These are phyloP conservation scores for Neurospora crassa DNA, from an alignment of 2,329 filamentous ascomycete genomes.

Conservation along the genomic window DNA sequence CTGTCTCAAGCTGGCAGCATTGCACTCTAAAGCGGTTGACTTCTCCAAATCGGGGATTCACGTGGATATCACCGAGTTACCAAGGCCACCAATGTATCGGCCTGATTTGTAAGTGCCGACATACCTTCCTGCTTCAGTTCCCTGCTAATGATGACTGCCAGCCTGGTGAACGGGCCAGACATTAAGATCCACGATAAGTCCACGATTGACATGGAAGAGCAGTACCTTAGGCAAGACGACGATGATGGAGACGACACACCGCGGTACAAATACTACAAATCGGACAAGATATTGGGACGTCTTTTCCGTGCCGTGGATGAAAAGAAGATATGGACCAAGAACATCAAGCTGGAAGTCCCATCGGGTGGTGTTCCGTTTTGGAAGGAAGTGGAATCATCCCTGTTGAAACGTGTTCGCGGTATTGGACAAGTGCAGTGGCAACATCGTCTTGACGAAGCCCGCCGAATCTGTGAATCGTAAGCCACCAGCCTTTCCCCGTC, in stretches of 20 bases:
- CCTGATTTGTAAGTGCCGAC: no score
- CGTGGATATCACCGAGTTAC: no score
- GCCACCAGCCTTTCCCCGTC: slow-evolving; percentile 1
- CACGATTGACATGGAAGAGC: slow-evolving; percentile 29
- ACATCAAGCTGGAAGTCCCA: slow-evolving; percentile 29
- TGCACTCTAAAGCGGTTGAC: slow-evolving; percentile 65
- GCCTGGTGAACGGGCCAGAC: no score
- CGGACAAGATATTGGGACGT: slow-evolving; percentile 56
- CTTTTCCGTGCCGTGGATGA: slow-evolving; percentile 70
- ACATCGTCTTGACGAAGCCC: slow-evolving; percentile 27
- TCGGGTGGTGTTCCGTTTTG: slow-evolving; percentile 30
- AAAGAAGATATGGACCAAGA: slow-evolving; percentile 48
- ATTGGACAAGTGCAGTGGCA: slow-evolving; percentile 27
- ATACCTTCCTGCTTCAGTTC: no score
- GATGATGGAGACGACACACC: slow-evolving; percentile 38
- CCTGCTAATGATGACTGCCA: no score
- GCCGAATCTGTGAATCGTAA: slow-evolving; percentile 37
- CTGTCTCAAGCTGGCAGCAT: slow-evolving; percentile 46
- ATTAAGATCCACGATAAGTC: slow-evolving; percentile 18
- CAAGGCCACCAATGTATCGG: no score
- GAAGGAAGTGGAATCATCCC: slow-evolving; percentile 20
- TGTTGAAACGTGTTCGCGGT: slow-evolving; percentile 15
- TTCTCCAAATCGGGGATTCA: slow-evolving; percentile 51
- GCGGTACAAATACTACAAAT: slow-evolving; percentile 51
- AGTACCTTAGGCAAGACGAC: slow-evolving; percentile 21